A percentile compares a stretch with the other conserved stretches of the same genome.
These are phyloP conservation scores for Fusarium bactridioides DNA, from an alignment of 2,329 filamentous ascomycete species.

Conservation along the genomic window DNA sequence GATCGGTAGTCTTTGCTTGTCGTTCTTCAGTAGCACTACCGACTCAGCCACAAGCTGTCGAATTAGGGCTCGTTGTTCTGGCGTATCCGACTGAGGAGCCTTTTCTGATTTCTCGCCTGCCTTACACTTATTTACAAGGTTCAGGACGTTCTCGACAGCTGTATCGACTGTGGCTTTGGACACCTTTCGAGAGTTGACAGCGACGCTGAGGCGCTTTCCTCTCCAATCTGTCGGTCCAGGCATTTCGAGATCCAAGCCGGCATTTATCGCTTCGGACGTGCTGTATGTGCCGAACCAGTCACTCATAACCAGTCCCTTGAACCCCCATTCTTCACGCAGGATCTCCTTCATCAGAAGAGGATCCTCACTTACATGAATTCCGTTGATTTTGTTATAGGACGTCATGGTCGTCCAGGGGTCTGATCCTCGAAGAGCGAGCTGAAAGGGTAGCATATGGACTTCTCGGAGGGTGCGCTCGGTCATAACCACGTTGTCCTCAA, in stretches of 20 bases:
- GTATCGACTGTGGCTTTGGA: constrained; percentile 32
- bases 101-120: neutral
- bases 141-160: constrained; percentile 37
- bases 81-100: constrained; percentile 7
- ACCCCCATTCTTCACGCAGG: constrained; percentile 41
- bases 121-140: constrained; percentile 25
- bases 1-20: constrained; percentile 2
- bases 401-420: constrained; percentile 49
- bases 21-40: constrained; percentile 21
- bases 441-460: constrained; percentile 47
- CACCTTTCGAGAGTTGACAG: constrained; percentile 38
- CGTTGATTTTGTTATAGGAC: constrained; percentile 50
- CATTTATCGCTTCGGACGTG: constrained; percentile 42
- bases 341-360: constrained; percentile 40
- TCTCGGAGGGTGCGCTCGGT: constrained; percentile 34
- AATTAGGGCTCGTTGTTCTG: constrained; percentile 21
- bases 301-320: constrained; percentile 32
- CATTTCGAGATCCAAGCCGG: constrained; percentile 45
- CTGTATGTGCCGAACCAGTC: constrained; percentile 49
- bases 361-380: constrained; percentile 41
- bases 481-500: constrained; percentile 35
- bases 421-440: constrained; percentile 48
- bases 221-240: constrained; percentile 44
- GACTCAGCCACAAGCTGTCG: constrained; percentile 21
- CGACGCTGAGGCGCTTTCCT: constrained; percentile 35